Conservation (phyloP, 805 yeast genomes). For the Candida pseudofarinosa region DNA sequence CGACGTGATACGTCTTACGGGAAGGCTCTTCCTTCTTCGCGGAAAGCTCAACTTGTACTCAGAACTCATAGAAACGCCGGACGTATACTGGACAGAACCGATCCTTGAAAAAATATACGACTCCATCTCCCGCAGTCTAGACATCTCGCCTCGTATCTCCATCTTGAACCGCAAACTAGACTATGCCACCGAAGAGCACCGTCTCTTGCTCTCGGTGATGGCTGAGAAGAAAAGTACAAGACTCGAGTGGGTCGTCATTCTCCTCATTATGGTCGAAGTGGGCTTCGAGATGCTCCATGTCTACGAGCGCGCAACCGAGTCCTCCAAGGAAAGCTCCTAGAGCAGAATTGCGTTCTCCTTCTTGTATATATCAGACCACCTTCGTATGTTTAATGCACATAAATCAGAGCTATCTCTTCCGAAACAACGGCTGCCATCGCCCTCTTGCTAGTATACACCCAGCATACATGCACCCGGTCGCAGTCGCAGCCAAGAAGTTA, state of each 20-base stretch:
- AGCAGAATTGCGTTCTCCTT: background rate
- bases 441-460: too few species aligned
- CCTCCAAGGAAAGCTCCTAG: background rate
- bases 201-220: conserved; percentile 68
- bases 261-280: conserved; percentile 80
- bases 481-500: too few species aligned
- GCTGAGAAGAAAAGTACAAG: conserved; percentile 73
- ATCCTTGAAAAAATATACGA: conserved; percentile 72
- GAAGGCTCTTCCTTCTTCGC: conserved; percentile 67
- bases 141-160: conserved; percentile 70
- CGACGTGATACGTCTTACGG: conserved; percentile 67
- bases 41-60: conserved; percentile 83
- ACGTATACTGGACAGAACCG: conserved; percentile 90
- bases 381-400: background rate
- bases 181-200: conserved; percentile 84
- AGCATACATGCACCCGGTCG: too few species aligned
- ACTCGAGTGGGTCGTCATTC: conserved; percentile 85
- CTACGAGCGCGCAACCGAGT: conserved; percentile 43
- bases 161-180: conserved; percentile 83
- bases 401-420: too few species aligned
- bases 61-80: conserved; percentile 89
- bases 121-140: conserved; percentile 65
- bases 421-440: too few species aligned
- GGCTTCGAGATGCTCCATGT: conserved; percentile 76
- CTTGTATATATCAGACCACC: background rate